phyloP scores from a whole-genome alignment of 352 stramenopile species.

The Globisporangium viniferum region DNA sequence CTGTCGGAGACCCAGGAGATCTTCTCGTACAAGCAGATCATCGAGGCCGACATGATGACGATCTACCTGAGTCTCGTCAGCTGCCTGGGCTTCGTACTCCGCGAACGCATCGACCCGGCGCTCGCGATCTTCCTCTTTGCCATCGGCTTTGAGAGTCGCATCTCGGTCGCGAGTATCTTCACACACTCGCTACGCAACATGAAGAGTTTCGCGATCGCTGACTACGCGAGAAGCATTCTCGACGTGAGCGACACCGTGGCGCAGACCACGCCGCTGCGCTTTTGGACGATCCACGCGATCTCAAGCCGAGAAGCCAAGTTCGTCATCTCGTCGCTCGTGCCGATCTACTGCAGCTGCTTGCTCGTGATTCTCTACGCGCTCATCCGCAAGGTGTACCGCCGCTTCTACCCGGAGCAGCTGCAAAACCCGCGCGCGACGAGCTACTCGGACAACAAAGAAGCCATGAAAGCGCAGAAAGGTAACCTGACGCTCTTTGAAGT shows the following conservation, averaged over 20 bases:
- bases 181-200: not conserved
- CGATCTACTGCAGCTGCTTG: not conserved
- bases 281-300: constrained; percentile 16
- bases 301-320: not conserved
- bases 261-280: constrained; percentile 15
- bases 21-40: constrained; percentile 5
- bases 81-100: not conserved
- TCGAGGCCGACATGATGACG: constrained; percentile 12
- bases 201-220: not conserved
- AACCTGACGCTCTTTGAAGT: constrained; percentile 20
- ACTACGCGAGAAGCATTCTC: not conserved
- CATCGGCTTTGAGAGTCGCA: constrained; percentile 5
- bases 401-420: constrained; percentile 1
- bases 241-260: constrained; percentile 16
- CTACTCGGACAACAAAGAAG: not conserved
- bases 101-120: constrained; percentile 4
- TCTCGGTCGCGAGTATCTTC: not conserved
- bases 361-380: constrained; percentile 5
- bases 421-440: not conserved
- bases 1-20: constrained; percentile 2
- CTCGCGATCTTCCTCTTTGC: constrained; percentile 7
- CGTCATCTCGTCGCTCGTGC: not conserved
- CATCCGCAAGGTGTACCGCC: constrained; percentile 21
- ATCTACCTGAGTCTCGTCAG: constrained; percentile 4
- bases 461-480: not conserved